Conservation (phyloP, 2,329 filamentous ascomycete species). For the Penicillium sp. region DNA sequence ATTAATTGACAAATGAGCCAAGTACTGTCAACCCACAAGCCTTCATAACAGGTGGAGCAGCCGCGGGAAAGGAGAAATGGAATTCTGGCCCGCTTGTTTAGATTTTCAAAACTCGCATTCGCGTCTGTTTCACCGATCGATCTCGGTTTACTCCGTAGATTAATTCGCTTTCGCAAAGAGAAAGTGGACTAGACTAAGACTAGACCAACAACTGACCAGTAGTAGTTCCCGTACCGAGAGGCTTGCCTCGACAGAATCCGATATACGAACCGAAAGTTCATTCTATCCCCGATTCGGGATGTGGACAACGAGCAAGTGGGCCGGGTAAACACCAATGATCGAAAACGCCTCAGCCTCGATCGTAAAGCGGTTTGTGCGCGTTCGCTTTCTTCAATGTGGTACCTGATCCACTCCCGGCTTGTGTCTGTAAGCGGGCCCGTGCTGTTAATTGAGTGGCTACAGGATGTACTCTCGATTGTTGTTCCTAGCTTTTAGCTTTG, state of each 20-base stretch:
- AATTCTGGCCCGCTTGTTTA: neutral
- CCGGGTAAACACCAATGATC: neutral
- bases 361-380: neutral
- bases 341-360: slow-evolving; percentile 1
- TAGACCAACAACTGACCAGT: neutral
- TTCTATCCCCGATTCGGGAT: neutral
- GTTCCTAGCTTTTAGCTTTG: neutral
- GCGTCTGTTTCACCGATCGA: neutral
- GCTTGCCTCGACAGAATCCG: neutral
- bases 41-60: neutral
- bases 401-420: neutral
- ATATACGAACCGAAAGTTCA: neutral
- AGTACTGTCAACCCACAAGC: neutral
- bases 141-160: neutral
- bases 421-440: neutral
- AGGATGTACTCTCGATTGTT: slow-evolving; percentile 1
- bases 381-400: neutral
- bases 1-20: neutral
- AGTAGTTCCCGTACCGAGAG: neutral
- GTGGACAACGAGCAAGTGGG: neutral
- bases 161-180: neutral
- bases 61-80: neutral
- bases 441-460: slow-evolving; percentile 1
- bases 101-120: neutral
- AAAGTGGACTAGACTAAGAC: neutral